phyloP scores from a whole-genome alignment of 2,329 filamentous ascomycete species.

The Rutstroemia sp. region DNA sequence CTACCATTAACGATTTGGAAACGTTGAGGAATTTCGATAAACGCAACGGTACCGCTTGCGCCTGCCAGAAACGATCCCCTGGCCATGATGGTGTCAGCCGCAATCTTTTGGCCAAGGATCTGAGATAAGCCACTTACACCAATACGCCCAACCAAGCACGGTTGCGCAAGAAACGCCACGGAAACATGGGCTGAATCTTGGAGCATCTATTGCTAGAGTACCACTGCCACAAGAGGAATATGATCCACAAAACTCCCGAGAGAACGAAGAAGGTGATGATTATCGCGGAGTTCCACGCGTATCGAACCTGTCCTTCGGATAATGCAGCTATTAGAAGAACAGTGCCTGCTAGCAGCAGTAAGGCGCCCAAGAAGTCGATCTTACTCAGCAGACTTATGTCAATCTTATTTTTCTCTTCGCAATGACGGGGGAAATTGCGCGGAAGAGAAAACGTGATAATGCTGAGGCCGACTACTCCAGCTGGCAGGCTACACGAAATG shows the following conservation, averaged over 20 bases:
- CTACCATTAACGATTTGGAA: constrained; percentile 11
- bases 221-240: constrained; percentile 30
- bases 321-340: constrained; percentile 40
- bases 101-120: neutral
- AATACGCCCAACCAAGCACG: constrained; percentile 10
- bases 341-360: constrained; percentile 34
- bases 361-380: constrained; percentile 17
- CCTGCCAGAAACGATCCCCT: constrained; percentile 12
- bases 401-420: no score
- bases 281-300: constrained; percentile 35
- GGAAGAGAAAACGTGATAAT: neutral
- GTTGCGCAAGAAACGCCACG: constrained; percentile 10
- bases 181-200: constrained; percentile 14
- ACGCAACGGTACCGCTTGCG: constrained; percentile 11
- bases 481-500: neutral
- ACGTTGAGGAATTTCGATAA: constrained; percentile 13
- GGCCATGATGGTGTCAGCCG: neutral
- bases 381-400: neutral
- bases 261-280: constrained; percentile 30
- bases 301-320: constrained; percentile 36
- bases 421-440: neutral
- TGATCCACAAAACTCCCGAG: constrained; percentile 24
- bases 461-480: neutral
- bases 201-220: constrained; percentile 3
- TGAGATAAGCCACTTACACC: constrained; percentile 7